These are phyloP conservation scores for Leishmania turanica DNA, from an alignment of 208 protist genomes.

Conservation along the genomic window DNA sequence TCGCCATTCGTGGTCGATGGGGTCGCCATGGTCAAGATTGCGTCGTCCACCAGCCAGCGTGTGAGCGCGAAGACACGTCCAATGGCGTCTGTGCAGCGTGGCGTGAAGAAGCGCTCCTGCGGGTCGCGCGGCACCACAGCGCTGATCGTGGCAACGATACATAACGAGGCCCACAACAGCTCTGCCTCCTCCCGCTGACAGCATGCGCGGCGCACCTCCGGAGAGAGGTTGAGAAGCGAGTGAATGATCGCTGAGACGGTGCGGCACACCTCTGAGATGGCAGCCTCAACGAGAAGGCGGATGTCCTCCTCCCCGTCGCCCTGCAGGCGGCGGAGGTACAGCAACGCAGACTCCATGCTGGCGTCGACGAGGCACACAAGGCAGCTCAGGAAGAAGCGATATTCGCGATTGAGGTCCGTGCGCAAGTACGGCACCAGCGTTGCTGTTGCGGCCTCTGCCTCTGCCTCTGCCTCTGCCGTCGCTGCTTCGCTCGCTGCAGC, in stretches of 20 bases:
- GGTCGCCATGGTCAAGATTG: neutral
- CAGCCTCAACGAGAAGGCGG: constrained; percentile 38
- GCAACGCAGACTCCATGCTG: constrained; percentile 42
- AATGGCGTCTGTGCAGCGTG: constrained; percentile 26
- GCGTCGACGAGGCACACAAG: constrained; percentile 44
- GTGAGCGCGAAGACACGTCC: constrained; percentile 11
- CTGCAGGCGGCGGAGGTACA: constrained; percentile 41
- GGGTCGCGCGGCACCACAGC: constrained; percentile 39
- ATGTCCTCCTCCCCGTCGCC: constrained; percentile 59
- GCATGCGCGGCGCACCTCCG: constrained; percentile 18
- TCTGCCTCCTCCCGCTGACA: constrained; percentile 39
- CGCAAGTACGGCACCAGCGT: neutral
- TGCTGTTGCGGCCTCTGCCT: neutral
- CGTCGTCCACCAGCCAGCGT: constrained; percentile 10
- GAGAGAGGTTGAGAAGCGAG: constrained; percentile 31
- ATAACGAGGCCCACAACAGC: constrained; percentile 57
- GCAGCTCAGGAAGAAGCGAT: constrained; percentile 32
- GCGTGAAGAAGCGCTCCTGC: constrained; percentile 49
- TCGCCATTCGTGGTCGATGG: neutral
- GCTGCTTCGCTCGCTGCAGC: neutral
- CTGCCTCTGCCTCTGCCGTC: neutral
- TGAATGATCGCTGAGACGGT: constrained; percentile 37
- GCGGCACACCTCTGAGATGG: constrained; percentile 39
- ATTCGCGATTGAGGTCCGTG: constrained; percentile 21
- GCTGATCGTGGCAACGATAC: constrained; percentile 42